Base-by-base conservation (phyloP, 139 green algal genomes). In the Marvania coccoides region DNA sequence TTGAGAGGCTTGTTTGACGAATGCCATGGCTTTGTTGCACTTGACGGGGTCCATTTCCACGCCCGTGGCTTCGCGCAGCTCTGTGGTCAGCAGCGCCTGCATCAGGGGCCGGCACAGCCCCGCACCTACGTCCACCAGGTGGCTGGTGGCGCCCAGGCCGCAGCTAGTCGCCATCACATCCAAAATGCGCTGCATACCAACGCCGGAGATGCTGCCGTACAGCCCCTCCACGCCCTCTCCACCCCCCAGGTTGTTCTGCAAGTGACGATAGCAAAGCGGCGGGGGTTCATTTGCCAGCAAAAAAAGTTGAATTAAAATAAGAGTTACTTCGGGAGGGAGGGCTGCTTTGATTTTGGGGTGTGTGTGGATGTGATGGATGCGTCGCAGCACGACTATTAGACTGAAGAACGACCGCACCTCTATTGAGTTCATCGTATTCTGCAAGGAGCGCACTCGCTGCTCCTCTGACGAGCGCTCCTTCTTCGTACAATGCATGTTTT, bases 181-280 rank as follows among this genome's bases (percentile, higher is more conserved):
- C 3, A 95, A 70, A 0, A 97, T 77, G 15, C 75, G 78, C 38
- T 88, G 75, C 80, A 93, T 95, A 38, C 86, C 81, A 3, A 63
- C 66, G 10, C 76, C 64, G 12, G 83, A 92, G 35, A 97, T 88
- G 70, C 70, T 88, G 26, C 91, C 91, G 54, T 97, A 97, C 24
- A 97, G 79, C 9, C 91, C 91, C 55, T 95, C 90, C 1, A 96
- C 73, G 3, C 91, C 91, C 72, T 96, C 91, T 8, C 91, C 91
- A 13, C 91, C 91, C 3, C 90, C 90, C 8, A 96, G 74, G 65
- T 86, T 84, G 29, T 77, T 86, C 90, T 96, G 83, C 48, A 54
- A 29, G 12, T 28, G 4, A 59, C 37, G 12, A 12, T 8, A n/a
- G 19, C n/a, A n/a, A n/a, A n/a, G n/a, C n/a, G n/a, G n/a, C n/a